These are phyloP conservation scores for Immersiporthe knoxdaviesiana DNA, from an alignment of 2,329 filamentous ascomycete genomes.

Conservation along the genomic window DNA sequence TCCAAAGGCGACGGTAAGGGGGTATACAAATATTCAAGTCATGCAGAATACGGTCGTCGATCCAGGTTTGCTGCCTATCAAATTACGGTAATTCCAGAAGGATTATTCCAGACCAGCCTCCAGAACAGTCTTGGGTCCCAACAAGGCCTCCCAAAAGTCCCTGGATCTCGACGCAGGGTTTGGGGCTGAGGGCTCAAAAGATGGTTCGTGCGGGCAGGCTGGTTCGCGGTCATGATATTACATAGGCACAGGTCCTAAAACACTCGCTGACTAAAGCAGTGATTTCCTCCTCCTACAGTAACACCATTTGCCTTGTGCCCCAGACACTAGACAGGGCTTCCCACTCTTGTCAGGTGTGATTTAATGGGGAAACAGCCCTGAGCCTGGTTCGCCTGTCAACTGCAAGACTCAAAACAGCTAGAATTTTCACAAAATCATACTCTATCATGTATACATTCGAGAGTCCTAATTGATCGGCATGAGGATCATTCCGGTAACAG, in stretches of 20 bases:
- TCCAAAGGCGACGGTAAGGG: not conserved
- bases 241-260: too few species aligned
- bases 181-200: not conserved
- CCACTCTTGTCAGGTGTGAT: not conserved
- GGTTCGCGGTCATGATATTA: not conserved
- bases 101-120: not conserved
- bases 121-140: not conserved
- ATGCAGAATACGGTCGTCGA: not conserved
- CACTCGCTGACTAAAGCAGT: too few species aligned
- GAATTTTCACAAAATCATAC: not conserved
- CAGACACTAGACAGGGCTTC: not conserved
- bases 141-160: not conserved
- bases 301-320: not conserved
- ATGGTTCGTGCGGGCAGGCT: not conserved
- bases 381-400: not conserved
- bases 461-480: not conserved
- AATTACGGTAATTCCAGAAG: conserved; percentile 2
- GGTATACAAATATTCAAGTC: not conserved
- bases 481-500: not conserved
- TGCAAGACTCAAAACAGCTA: not conserved
- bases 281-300: too few species aligned
- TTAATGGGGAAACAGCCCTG: not conserved
- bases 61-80: not conserved
- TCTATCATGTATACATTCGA: not conserved
- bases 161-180: not conserved